A percentile compares a stretch with the other conserved stretches of the same genome.
phyloP scores from a whole-genome alignment of 352 stramenopile species.

The Phytophthora brassicae region DNA sequence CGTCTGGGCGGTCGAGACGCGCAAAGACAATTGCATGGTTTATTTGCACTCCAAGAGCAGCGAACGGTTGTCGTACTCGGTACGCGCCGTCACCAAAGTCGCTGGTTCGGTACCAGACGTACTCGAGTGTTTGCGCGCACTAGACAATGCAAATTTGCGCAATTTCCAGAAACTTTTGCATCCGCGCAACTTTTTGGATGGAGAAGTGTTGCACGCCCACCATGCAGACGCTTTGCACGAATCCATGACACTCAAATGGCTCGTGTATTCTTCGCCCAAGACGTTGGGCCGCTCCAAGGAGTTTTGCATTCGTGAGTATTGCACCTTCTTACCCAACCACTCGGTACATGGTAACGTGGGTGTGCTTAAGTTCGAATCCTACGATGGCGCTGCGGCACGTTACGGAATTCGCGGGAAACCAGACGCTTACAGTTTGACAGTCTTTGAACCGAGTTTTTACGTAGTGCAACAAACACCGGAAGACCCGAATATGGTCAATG shows the following conservation, averaged over 20 bases:
- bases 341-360: conserved; percentile 62
- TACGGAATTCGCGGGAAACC: conserved; percentile 74
- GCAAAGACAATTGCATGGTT: conserved; percentile 64
- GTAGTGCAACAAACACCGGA: conserved; percentile 75
- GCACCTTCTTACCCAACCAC: conserved; percentile 56
- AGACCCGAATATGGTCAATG: conserved; percentile 52
- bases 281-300: conserved; percentile 81
- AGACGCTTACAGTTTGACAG: conserved; percentile 76
- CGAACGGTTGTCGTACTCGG: conserved; percentile 70
- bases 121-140: conserved; percentile 76
- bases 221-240: conserved; percentile 34
- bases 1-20: conserved; percentile 74
- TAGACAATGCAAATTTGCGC: conserved; percentile 51
- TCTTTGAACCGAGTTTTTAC: conserved; percentile 75
- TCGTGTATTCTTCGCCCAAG: conserved; percentile 76
- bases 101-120: conserved; percentile 66
- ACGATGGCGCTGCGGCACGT: conserved; percentile 71
- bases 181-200: conserved; percentile 72
- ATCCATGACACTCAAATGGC: conserved; percentile 84
- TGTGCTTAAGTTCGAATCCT: conserved; percentile 79
- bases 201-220: conserved; percentile 76
- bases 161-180: conserved; percentile 81
- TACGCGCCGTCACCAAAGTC: conserved; percentile 71
- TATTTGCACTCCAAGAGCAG: conserved; percentile 87
- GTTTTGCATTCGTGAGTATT: conserved; percentile 84